Base-by-base conservation (phyloP, 1,284 basidiomycete genomes). In the Kalmanozyma brasiliensis region DNA sequence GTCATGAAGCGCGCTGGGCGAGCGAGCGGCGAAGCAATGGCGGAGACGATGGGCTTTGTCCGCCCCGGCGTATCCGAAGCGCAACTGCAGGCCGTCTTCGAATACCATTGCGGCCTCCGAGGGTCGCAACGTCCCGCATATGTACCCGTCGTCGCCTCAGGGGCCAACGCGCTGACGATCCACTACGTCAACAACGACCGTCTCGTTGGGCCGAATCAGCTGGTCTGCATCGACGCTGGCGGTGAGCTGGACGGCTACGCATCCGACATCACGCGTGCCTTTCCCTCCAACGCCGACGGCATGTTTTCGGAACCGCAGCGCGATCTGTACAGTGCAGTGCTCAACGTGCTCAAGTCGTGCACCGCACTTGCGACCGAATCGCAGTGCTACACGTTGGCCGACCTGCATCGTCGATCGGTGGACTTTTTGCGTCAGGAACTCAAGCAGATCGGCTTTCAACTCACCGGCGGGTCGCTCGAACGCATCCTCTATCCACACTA, bases 181-280 rank as follows among this genome's bases (percentile, higher is more conserved):
- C 77, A 79, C 53, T 79, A 79, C 40, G 67, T 76, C 44, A 74
- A 74, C 51, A 80, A 81, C 47, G 79, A 82, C 44, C 36, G 47
- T 1, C 49, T 74, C 17, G 59, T 77, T 3, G 51, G 59, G 1
- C 52, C 61, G 2, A 58, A 65, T 29, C 62, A 76, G 36, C 59
- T 82, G 5, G 65, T 82, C 9, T 79, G 78, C 42, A 78, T 81
- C 49, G 76, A 82, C 37, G 78, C 79, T 6, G 78, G 82, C 10
- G 79, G 76, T 45, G 83, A 82, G 61, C 73, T 59, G 34, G 93
- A 91, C 69, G 92, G 92, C 45, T 98, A 98, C 79, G 93, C 93
- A 2, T 94, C 92, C 37, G 95, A 98, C 82, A 97, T 98, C 74
- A 97, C 94, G 8, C 90, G 95, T 36, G 94, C 94, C 14, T 97